phyloP scores from a whole-genome alignment of 177 flowering plant species.

The Vitis hybrid region DNA sequence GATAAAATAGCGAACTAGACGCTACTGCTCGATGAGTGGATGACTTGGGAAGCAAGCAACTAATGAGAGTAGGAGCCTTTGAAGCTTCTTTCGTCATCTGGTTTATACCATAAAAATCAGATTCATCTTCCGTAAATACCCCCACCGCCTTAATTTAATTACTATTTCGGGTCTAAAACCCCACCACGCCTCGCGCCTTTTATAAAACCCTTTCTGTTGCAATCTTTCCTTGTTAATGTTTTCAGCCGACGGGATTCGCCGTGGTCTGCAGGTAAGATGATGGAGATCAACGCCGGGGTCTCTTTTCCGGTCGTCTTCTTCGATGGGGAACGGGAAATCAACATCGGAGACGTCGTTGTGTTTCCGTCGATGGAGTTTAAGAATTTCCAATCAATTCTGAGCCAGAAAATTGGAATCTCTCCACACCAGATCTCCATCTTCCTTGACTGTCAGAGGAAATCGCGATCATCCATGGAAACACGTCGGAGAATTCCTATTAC shows the following conservation, averaged over 20 bases:
- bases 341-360: constrained; percentile 41
- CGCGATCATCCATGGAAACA: constrained; percentile 4
- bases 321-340: constrained; percentile 60
- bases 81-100: too few relatives aligned
- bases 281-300: constrained; percentile 6
- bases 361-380: constrained; percentile 33
- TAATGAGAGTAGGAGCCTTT: too few relatives aligned
- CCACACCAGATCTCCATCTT: constrained; percentile 58
- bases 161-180: constrained; percentile 10
- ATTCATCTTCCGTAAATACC: constrained; percentile 20
- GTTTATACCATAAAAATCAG: too few relatives aligned
- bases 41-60: too few relatives aligned
- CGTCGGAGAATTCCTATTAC: constrained; percentile 35
- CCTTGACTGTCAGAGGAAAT: constrained; percentile 19
- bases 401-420: constrained; percentile 51
- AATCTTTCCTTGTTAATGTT: neutral
- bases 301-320: constrained; percentile 53
- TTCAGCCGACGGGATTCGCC: neutral
- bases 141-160: constrained; percentile 31
- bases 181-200: neutral
- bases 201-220: constrained; percentile 18
- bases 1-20: too few relatives aligned
- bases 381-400: constrained; percentile 33
- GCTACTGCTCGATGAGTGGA: too few relatives aligned
- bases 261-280: constrained; percentile 14